A percentile compares a stretch with the other conserved stretches of the same genome.
These are phyloP conservation scores for Staphylotrichum longicolle DNA, from an alignment of 495 filamentous ascomycete species.

Conservation along the genomic window DNA sequence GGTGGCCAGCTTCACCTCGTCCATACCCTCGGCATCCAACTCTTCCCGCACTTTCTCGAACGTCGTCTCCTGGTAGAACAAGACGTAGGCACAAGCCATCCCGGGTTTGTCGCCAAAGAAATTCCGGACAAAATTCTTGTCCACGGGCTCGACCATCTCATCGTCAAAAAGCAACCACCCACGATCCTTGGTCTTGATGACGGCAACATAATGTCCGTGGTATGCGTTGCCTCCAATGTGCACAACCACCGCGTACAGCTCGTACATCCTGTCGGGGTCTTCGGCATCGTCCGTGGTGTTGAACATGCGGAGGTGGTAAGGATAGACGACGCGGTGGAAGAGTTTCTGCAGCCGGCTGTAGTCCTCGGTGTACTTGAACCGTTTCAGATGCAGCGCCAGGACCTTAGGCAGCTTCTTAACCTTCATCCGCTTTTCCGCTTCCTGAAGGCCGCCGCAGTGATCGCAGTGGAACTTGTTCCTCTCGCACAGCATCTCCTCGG, in stretches of 20 bases:
- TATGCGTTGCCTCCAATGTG: conserved; percentile 98
- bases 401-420: conserved; percentile 93
- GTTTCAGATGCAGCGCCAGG: conserved; percentile 86
- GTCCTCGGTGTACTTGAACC: conserved; percentile 98
- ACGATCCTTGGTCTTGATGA: conserved; percentile 94
- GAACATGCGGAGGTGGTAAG: conserved; percentile 92
- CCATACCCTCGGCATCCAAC: conserved; percentile 77
- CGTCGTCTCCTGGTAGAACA: conserved; percentile 97
- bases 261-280: conserved; percentile 91
- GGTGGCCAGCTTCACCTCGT: conserved; percentile 57
- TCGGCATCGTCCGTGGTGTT: conserved; percentile 97
- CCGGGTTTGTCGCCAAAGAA: conserved; percentile 95
- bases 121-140: conserved; percentile 93
- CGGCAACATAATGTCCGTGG: conserved; percentile 95
- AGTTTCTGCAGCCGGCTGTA: conserved; percentile 90
- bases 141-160: conserved; percentile 96
- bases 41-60: conserved; percentile 78
- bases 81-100: conserved; percentile 90
- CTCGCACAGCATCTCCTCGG: conserved; percentile 98
- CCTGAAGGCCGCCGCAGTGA: conserved; percentile 92
- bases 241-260: conserved; percentile 97
- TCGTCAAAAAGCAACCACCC: conserved; percentile 98
- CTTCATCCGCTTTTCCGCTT: conserved; percentile 99
- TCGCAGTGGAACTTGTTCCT: conserved; percentile 98
- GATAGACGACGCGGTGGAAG: conserved; percentile 95